Percentiles rank a stretch among this genome's conserved stretches.
Evolutionary conservation across 169 alveolate species (phyloP).

Genomic region (Eimeria praecox): DNA sequence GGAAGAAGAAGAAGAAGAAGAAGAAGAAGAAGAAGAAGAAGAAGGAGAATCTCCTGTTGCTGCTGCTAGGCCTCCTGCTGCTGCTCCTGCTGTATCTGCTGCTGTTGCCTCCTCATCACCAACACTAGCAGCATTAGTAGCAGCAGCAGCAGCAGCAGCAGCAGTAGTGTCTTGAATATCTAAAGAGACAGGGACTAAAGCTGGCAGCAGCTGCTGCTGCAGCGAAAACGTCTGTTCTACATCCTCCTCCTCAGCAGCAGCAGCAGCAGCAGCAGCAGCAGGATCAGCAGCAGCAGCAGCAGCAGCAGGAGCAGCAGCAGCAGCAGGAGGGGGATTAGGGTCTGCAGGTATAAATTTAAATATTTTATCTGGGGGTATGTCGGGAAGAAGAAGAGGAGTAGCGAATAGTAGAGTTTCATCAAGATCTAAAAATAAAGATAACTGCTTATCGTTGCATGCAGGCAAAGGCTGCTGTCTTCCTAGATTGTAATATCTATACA

Average conservation of each 20-base stretch:
- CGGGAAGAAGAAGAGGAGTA: slow-evolving; percentile 40
- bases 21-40: background rate
- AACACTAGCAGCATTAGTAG: background rate
- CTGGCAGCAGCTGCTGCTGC: background rate
- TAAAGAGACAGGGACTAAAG: background rate
- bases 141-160: background rate
- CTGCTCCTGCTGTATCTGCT: too few relatives aligned
- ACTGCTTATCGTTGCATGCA: background rate
- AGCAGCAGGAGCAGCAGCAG: background rate
- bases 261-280: slow-evolving; percentile 28
- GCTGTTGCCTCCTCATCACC: too few relatives aligned
- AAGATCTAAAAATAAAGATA: slow-evolving; percentile 45
- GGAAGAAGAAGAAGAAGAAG: background rate
- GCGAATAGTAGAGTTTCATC: slow-evolving; percentile 66
- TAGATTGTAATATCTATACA: background rate
- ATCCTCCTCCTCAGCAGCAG: background rate
- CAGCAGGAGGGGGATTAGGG: background rate
- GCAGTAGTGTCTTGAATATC: background rate
- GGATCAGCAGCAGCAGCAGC: background rate
- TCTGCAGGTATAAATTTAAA: background rate
- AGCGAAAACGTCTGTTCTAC: background rate
- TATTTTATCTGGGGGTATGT: slow-evolving; percentile 11
- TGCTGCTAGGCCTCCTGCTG: too few relatives aligned
- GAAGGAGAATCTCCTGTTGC: too few relatives aligned
- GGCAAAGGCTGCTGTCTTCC: slow-evolving; percentile 2